Percentiles rank a stretch among this genome's conserved stretches.
Conservation (phyloP, 805 yeast species). For the Kodamaea nitidulidarum region DNA sequence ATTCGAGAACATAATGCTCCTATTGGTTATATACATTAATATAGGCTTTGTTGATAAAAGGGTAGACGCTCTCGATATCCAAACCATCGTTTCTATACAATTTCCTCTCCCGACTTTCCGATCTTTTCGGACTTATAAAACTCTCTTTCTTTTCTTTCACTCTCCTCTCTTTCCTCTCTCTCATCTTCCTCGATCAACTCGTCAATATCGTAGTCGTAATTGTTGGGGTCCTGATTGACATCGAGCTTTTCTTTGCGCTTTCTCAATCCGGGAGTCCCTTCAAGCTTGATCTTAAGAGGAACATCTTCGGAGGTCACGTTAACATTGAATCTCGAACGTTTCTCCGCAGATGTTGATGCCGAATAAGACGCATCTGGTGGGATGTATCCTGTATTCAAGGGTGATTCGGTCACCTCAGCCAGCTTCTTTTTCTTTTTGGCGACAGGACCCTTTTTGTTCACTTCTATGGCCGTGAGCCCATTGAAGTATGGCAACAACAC, state of each 20-base stretch:
- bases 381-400: conserved; percentile 28
- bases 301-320: conserved; percentile 34
- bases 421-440: conserved; percentile 9
- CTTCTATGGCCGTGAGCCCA: conserved; percentile 44
- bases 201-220: conserved; percentile 42
- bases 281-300: conserved; percentile 24
- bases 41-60: no score
- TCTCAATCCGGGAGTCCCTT: conserved; percentile 16
- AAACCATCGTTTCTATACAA: conserved; percentile 16
- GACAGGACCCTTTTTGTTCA: conserved; percentile 17
- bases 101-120: conserved; percentile 23
- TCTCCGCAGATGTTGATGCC: conserved; percentile 21
- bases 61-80: no score
- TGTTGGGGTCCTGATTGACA: conserved; percentile 36
- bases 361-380: conserved; percentile 32
- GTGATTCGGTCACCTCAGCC: conserved; percentile 2
- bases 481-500: conserved; percentile 46
- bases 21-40: no score
- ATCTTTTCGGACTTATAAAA: conserved; percentile 18
- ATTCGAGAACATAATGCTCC: no score
- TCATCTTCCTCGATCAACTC: conserved; percentile 38
- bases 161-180: conserved; percentile 18
- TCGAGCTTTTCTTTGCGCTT: conserved; percentile 32
- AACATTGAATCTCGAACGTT: conserved; percentile 15
- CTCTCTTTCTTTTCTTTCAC: conserved; percentile 11